These are phyloP conservation scores for Tuber aestivum DNA, from an alignment of 495 filamentous ascomycete genomes.

Conservation along the genomic window DNA sequence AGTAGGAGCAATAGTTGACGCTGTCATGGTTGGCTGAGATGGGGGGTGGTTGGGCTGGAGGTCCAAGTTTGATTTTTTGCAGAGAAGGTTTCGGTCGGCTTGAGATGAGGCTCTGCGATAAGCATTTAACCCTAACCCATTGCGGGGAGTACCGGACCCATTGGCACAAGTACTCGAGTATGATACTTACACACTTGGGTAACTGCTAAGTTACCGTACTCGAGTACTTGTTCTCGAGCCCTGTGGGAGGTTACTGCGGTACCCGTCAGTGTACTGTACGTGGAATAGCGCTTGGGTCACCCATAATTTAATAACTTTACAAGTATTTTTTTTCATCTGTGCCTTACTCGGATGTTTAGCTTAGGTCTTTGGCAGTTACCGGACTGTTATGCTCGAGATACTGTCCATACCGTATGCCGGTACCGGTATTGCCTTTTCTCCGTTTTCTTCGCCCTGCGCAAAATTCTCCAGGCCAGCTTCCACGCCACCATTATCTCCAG, in stretches of 20 bases:
- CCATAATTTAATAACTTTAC: not conserved
- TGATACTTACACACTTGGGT: too few species aligned
- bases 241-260: too few species aligned
- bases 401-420: not conserved
- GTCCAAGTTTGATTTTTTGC: not conserved
- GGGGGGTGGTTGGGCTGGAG: not conserved
- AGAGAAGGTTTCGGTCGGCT: not conserved
- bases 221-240: too few species aligned
- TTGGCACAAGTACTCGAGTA: too few species aligned
- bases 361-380: not conserved
- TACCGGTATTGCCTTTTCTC: not conserved
- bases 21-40: slow-evolving; percentile 15
- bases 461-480: not conserved
- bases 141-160: not conserved
- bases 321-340: not conserved
- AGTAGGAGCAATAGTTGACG: slow-evolving; percentile 13
- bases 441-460: not conserved
- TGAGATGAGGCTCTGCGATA: not conserved
- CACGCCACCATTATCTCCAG: not conserved
- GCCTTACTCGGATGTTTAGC: not conserved
- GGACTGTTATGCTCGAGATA: not conserved
- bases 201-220: not conserved
- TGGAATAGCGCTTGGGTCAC: not conserved
- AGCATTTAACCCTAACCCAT: not conserved
- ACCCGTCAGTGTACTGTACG: too few species aligned